Evolutionary conservation across 2,329 filamentous ascomycete genomes (phyloP).

Genomic region (Pseudogymnoascus sp.): DNA sequence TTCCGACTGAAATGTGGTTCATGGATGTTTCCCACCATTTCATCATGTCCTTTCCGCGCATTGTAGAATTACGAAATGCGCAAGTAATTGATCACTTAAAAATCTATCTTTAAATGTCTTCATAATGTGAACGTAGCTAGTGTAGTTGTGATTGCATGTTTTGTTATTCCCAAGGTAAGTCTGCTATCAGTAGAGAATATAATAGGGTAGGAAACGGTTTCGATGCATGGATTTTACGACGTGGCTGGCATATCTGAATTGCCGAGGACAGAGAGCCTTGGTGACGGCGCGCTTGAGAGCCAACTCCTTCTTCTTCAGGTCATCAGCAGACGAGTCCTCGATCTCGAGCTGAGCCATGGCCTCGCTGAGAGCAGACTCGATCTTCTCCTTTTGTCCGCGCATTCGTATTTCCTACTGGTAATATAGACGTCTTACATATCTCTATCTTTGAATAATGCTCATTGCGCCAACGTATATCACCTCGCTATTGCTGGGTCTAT

Average conservation of each 20-base stretch:
- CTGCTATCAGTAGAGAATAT: too few species aligned
- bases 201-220: conserved; percentile 5
- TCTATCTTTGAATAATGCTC: background rate
- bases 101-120: background rate
- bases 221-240: conserved; percentile 21
- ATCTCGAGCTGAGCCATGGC: conserved; percentile 89
- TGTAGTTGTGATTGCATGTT: background rate
- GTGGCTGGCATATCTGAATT: conserved; percentile 21
- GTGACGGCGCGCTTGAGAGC: conserved; percentile 95
- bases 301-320: conserved; percentile 99
- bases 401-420: background rate
- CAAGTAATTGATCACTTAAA: conserved; percentile 3
- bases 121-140: background rate
- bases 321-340: conserved; percentile 81
- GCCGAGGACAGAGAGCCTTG: conserved; percentile 78
- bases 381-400: conserved; percentile 99
- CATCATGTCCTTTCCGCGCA: conserved; percentile 3
- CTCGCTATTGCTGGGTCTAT: conserved; percentile 14
- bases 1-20: conserved; percentile 7
- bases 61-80: conserved; percentile 9
- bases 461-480: background rate
- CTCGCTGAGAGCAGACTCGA: conserved; percentile 91
- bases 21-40: conserved; percentile 4
- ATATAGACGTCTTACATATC: background rate
- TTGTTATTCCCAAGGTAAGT: too few species aligned